Percentiles rank a stretch among this genome's conserved stretches.
phyloP scores from a whole-genome alignment of 1,284 basidiomycete genomes.

The Heterobasidion irregulare region DNA sequence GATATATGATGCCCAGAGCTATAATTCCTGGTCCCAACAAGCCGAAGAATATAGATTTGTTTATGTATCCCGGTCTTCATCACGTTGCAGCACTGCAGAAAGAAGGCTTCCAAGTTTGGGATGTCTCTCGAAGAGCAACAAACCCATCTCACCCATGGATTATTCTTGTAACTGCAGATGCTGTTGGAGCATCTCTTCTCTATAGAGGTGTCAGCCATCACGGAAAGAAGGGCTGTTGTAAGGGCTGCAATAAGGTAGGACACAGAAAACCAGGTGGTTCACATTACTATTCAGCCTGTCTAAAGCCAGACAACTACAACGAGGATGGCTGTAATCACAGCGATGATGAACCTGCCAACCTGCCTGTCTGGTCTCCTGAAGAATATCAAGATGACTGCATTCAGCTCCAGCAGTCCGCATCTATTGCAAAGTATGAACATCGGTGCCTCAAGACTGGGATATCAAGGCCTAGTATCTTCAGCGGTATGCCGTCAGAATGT shows the following conservation, averaged over 20 bases:
- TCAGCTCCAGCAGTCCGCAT: not conserved
- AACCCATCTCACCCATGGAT: not conserved
- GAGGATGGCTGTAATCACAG: not conserved
- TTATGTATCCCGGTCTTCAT: slow-evolving; percentile 15
- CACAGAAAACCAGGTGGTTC: slow-evolving; percentile 1
- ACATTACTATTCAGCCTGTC: slow-evolving; percentile 4
- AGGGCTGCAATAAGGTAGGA: not conserved
- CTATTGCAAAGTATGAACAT: not conserved
- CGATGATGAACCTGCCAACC: not conserved
- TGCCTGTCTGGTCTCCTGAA: not conserved
- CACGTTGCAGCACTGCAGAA: slow-evolving; percentile 15
- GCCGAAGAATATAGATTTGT: slow-evolving; percentile 18
- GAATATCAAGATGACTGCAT: not conserved
- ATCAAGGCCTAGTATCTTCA: slow-evolving; percentile 4
- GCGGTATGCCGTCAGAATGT: not conserved
- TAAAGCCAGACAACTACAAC: slow-evolving; percentile 1
- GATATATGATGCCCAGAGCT: slow-evolving; percentile 14
- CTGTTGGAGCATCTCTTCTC: slow-evolving; percentile 2
- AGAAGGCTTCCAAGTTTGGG: slow-evolving; percentile 15
- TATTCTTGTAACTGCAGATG: slow-evolving; percentile 6
- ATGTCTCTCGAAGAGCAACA: slow-evolving; percentile 3
- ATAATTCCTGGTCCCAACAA: slow-evolving; percentile 20
- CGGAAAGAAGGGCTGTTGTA: slow-evolving; percentile 6
- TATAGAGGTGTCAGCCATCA: slow-evolving; percentile 7
- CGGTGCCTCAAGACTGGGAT: slow-evolving; percentile 1